A percentile compares a stretch with the other conserved stretches of the same genome.
phyloP scores from a whole-genome alignment of 306 rosid species.

The Rosa chinensis region DNA sequence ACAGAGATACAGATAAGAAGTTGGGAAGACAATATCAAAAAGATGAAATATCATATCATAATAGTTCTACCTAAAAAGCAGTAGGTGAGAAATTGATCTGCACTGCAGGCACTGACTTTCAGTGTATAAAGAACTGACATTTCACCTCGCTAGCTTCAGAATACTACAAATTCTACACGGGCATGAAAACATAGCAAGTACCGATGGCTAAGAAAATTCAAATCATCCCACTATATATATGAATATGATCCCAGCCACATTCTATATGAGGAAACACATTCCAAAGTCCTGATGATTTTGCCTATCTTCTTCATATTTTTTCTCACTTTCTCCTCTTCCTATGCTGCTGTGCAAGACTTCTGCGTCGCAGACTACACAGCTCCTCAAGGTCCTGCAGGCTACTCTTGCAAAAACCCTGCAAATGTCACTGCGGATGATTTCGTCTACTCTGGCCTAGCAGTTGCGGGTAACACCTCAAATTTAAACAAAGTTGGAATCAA shows the following conservation, averaged over 20 bases:
- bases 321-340: slow-evolving; percentile 35
- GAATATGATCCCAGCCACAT: not conserved
- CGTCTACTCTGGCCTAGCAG: slow-evolving; percentile 46
- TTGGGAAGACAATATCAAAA: not conserved
- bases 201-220: not conserved
- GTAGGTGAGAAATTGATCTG: not conserved
- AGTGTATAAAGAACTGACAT: not conserved
- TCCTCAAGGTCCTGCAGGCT: slow-evolving; percentile 60
- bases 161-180: not conserved
- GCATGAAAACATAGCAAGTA: not conserved
- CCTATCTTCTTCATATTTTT: slow-evolving; percentile 32
- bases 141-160: not conserved
- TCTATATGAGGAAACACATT: not conserved
- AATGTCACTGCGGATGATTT: slow-evolving; percentile 52
- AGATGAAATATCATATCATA: not conserved
- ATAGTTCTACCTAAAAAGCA: not conserved
- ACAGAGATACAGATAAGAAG: not conserved
- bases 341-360: slow-evolving; percentile 65
- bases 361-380: slow-evolving; percentile 55
- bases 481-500: slow-evolving; percentile 44
- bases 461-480: slow-evolving; percentile 60
- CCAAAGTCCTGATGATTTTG: slow-evolving; percentile 29
- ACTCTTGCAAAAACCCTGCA: slow-evolving; percentile 54
- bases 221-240: not conserved
- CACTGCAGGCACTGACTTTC: not conserved